Evolutionary conservation across 176 grass and related monocot genomes (phyloP), one percentile per base, ranked within the genome.

Genomic region (Urochloa ruziziensis): DNA sequence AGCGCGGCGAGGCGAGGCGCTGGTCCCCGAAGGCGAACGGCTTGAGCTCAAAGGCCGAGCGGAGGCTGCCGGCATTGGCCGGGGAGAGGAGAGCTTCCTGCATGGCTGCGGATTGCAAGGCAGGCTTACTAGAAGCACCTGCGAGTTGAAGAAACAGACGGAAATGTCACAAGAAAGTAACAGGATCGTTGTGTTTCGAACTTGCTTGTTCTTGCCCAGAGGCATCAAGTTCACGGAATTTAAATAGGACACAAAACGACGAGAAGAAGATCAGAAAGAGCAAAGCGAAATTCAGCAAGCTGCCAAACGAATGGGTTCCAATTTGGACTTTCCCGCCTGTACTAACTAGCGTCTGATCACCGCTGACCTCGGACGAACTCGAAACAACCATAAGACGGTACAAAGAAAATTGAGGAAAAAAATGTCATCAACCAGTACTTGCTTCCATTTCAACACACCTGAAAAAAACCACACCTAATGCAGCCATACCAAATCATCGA

Each of bases 21-120:
- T 89, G 89, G 76, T 95, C 95, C 37, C 76, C 86, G 70, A 89
- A 88, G 5, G 62, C 70, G 79, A 91, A 95, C 19, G 66, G 33
- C 57, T 79, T 77, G 44, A 94, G 87, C 79, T 89, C 89, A 36
- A 95, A 79, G 16, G 89, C 82, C 46, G 89, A 91, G 70, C 87
- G 79, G 40, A 88, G 74, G 78, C 73, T 81, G 87, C 92, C 83
- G 77, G 88, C 90, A 77, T 89, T 83, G 74, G 70, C 66, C 48
- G 89, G 78, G 39, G 75, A 53, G 49, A 88, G 4, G 37, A 93
- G 69, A 25, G 88, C 77, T 35, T 95, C 87, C 87, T 98, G 87
- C 96, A 98, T 98, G 76, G 52, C 36, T 51, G 40, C 18, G 44
- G 36, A 25, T 72, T 60, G 62, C 24, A 75, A 73, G 4, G 52